Base-by-base conservation (phyloP, 1,284 basidiomycete genomes). In the Grifola frondosa region DNA sequence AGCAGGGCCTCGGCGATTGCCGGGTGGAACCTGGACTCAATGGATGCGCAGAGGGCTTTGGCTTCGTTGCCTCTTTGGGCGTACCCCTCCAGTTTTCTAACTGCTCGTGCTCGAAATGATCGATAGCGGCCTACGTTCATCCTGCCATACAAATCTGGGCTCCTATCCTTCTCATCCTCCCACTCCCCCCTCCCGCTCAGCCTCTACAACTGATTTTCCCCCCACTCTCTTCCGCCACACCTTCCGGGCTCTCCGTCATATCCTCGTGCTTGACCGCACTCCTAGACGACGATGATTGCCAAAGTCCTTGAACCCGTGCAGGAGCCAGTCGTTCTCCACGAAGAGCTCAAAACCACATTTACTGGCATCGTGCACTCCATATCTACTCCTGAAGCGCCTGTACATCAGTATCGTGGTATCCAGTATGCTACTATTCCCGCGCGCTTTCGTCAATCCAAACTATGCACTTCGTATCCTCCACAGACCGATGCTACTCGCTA, bases 361-460 rank as follows among this genome's bases (percentile, higher is more conserved):
- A 69, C 67, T 28, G 86, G 85, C 39, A 56, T 84, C 30, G 68
- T 77, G 28, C 85, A 87, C 59, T 52, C 71, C 9, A 49, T 77
- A 16, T 86, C 86, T 4, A 75, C 78, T 1, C 61, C 70, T 16
- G 74, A 76, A 34, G 60, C 66, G 0, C 70, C 70, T n/a, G 71
- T 88, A 46, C 77, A 81, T 54, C 86, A 88, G 58, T 88, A 77
- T 54, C 75, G 79, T 22, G 85, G 85, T 23, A 80, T 88, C 56
- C 85, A 85, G 64, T 88, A 88, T 54, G 86, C 82, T 23, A 70
- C 69, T 17, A 71, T 88, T n/a, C 82, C 83, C 19, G 79, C 77
- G 23, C 81, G 85, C 37, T 88, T 88, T 58, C 78, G 83, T 38
- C 84, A 81, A 61, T 85, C 86, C 1, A 71, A 69, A 46, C 66